A percentile compares a stretch with the other conserved stretches of the same genome.
phyloP scores from a whole-genome alignment of 345 rosid species.

The Eucalyptus erythrocorys region DNA sequence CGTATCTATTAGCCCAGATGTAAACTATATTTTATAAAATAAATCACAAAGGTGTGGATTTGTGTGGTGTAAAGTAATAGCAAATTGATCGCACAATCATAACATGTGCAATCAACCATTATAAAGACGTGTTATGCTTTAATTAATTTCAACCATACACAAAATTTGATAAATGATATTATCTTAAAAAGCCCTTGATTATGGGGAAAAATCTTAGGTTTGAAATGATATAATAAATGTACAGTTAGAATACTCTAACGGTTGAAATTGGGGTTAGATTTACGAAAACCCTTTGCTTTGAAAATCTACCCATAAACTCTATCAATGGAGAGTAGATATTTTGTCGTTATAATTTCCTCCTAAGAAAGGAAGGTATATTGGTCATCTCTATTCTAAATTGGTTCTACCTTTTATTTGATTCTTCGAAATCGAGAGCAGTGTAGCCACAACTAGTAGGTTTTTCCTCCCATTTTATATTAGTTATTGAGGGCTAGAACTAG shows the following conservation, averaged over 20 bases:
- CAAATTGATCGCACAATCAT: rapidly evolving
- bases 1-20: background rate
- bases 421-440: background rate
- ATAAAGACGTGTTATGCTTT: background rate
- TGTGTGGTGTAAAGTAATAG: background rate
- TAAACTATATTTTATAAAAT: background rate
- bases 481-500: background rate
- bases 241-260: background rate
- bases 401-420: background rate
- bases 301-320: background rate
- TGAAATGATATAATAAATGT: background rate
- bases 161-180: background rate
- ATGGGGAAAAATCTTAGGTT: background rate
- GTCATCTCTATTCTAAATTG: background rate
- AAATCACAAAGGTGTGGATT: background rate
- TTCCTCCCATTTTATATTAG: background rate
- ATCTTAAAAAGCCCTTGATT: background rate
- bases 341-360: background rate
- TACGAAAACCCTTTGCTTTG: rapidly evolving
- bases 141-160: background rate
- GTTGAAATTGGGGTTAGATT: background rate
- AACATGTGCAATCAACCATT: background rate
- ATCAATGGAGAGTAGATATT: background rate
- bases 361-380: background rate
- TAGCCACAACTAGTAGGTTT: background rate